Base-by-base conservation (phyloP, 805 yeast species). In the Saccharomycopsis oosterbeekiorum region DNA sequence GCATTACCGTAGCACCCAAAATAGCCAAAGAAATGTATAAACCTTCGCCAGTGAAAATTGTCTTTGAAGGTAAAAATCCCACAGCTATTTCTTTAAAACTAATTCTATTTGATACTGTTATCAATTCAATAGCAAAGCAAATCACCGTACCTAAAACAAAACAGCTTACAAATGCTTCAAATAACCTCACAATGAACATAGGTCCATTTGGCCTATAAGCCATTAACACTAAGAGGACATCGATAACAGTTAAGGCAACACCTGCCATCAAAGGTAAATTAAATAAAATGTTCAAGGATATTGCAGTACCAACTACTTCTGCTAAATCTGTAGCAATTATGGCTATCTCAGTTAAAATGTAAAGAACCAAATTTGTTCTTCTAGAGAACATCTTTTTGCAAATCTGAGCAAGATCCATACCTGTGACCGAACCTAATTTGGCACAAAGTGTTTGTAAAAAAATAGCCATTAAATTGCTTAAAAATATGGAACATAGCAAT, bases 231-330 rank as follows among this genome's bases (percentile, higher is more conserved):
- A 93, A 77, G 60, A 93, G 71, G 6, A 93, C 97, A 68, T 93
- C 99, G 2, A 89, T 74, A 24, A 90, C 85, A 0, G 98, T 93
- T 58, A 93, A 72, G 2, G 90, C 74, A 15, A 93, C 96, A 40
- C 99, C 99, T 4, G 83, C 77, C 8, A 89, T 78, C 19, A 94
- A 75, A 0, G 98, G 98, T 8, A 94, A 76, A 1, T 82, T 80
- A 70, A 92, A 84, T 53, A 94, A 74, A 60, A 93, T 89, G 67
- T 94, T 90, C 61, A 93, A 78, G 0, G 98, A 86, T 61, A 93
- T 90, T 2, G 98, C 97, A 2, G 97, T 89, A n/a, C 99, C 99
- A 29, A 94, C 93, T 41, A 93, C 97, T 71, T 93, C 98, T 1
- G 99, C 97, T 65, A 94, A 80, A 74, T 93, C 99, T 0, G 98